These are phyloP conservation scores for Pluteus cervinus DNA, from an alignment of 768 basidiomycete species.

Conservation along the genomic window DNA sequence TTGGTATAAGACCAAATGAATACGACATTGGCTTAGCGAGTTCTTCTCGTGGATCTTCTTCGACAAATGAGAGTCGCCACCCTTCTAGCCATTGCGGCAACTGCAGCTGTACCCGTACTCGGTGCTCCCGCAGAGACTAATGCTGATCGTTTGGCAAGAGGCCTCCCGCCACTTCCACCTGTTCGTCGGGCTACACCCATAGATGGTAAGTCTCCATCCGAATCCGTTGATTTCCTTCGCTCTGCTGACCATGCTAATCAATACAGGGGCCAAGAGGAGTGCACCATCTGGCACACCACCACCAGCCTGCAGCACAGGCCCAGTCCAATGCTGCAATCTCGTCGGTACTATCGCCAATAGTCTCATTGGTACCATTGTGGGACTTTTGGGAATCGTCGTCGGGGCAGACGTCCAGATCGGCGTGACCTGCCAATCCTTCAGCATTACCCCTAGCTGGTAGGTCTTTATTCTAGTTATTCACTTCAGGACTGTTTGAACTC, in stretches of 20 bases:
- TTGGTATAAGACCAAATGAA: no score
- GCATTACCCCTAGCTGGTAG: no score
- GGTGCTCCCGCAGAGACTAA: slow-evolving; percentile 39
- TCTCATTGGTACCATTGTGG: slow-evolving; percentile 13
- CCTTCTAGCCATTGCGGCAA: slow-evolving; percentile 29
- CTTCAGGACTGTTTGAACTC: background rate
- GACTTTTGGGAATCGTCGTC: slow-evolving; percentile 26
- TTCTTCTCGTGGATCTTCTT: slow-evolving; percentile 32
- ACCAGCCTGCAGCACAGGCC: slow-evolving; percentile 34
- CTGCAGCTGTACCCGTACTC: no score
- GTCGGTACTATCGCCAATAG: slow-evolving; percentile 12
- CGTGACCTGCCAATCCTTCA: slow-evolving; percentile 30
- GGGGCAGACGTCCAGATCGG: slow-evolving; percentile 21
- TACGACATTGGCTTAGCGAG: no score
- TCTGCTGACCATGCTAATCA: background rate
- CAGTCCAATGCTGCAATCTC: slow-evolving; percentile 37
- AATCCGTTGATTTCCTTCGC: slow-evolving; percentile 3
- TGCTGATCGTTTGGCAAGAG: slow-evolving; percentile 46
- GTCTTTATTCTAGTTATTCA: slow-evolving; percentile 3
- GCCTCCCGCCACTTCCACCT: slow-evolving; percentile 45
- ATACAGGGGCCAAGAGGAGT: slow-evolving; percentile 27
- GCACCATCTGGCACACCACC: slow-evolving; percentile 30
- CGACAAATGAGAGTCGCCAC: slow-evolving; percentile 31
- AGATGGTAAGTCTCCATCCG: slow-evolving; percentile 27
- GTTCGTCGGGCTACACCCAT: slow-evolving; percentile 28